phyloP scores from a whole-genome alignment of 2,329 filamentous ascomycete genomes.

The Hypomyces perniciosus region DNA sequence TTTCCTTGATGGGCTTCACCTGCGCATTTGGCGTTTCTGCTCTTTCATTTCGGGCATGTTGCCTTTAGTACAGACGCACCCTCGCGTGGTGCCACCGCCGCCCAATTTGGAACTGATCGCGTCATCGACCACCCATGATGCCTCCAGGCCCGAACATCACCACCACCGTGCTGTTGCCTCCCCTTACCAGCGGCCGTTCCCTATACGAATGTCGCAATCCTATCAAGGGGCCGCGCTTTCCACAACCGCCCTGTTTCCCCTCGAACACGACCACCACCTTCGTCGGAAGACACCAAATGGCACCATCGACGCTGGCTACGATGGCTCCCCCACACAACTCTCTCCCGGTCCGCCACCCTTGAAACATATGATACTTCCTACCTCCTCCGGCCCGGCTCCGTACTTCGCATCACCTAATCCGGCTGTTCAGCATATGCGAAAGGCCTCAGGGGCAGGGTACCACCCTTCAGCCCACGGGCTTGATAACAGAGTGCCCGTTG shows the following conservation, averaged over 20 bases:
- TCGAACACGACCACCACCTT: slow-evolving; percentile 64
- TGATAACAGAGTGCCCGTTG: background rate
- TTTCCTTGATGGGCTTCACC: slow-evolving; percentile 23
- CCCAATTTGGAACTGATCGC: slow-evolving; percentile 33
- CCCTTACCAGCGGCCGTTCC: slow-evolving; percentile 24
- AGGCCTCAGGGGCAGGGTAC: background rate
- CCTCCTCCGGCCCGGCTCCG: slow-evolving; percentile 24
- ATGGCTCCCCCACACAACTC: slow-evolving; percentile 71
- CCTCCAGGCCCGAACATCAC: slow-evolving; percentile 13
- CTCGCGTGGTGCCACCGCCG: slow-evolving; percentile 41
- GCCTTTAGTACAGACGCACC: slow-evolving; percentile 47
- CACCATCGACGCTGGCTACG: slow-evolving; percentile 87
- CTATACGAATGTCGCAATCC: slow-evolving; percentile 28
- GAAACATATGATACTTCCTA: slow-evolving; percentile 77
- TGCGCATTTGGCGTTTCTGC: slow-evolving; percentile 1
- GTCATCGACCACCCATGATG: slow-evolving; percentile 16
- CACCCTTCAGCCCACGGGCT: background rate
- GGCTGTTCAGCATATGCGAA: slow-evolving; percentile 11
- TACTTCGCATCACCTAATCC: slow-evolving; percentile 12
- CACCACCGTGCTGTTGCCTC: slow-evolving; percentile 25
- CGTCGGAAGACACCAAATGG: slow-evolving; percentile 90
- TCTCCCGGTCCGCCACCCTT: slow-evolving; percentile 66
- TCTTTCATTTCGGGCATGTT: slow-evolving; percentile 35
- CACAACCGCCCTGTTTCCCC: slow-evolving; percentile 18
- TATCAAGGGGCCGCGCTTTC: slow-evolving; percentile 16